Percentiles rank a stretch among this genome's conserved stretches.
These are phyloP conservation scores for Mycosarcoma maydis DNA, from an alignment of 1,284 basidiomycete genomes.

Conservation along the genomic window DNA sequence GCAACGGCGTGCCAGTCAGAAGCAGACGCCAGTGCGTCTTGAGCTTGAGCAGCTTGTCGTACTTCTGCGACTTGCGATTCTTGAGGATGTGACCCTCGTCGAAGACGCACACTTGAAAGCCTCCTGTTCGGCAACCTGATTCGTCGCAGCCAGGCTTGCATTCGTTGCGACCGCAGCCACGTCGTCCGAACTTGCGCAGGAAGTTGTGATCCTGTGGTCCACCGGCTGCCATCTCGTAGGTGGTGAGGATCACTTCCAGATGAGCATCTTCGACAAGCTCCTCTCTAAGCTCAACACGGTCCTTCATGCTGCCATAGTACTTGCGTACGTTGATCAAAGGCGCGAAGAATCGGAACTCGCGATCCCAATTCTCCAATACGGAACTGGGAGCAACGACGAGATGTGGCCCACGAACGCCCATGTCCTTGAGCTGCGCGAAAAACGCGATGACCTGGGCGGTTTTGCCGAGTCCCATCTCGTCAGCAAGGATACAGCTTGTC, in stretches of 20 bases:
- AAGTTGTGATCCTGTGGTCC: constrained; percentile 84
- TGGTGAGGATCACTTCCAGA: constrained; percentile 94
- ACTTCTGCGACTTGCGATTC: constrained; percentile 94
- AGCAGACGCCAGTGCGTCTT: constrained; percentile 88
- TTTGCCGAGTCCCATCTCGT: constrained; percentile 84
- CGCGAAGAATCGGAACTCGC: constrained; percentile 92
- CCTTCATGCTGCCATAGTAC: constrained; percentile 92
- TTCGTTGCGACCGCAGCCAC: constrained; percentile 39
- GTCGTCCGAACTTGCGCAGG: constrained; percentile 72
- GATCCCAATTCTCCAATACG: constrained; percentile 96
- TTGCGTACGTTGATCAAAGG: constrained; percentile 84
- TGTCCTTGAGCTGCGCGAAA: constrained; percentile 85
- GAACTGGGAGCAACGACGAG: constrained; percentile 90
- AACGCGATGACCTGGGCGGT: constrained; percentile 98
- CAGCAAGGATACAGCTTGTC: constrained; percentile 93
- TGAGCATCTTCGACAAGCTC: constrained; percentile 73
- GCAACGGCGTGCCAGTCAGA: constrained; percentile 93
- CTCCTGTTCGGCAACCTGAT: constrained; percentile 68
- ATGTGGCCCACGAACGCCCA: constrained; percentile 81
- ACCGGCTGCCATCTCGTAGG: constrained; percentile 92
- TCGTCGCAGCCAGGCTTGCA: constrained; percentile 38
- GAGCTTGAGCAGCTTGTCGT: constrained; percentile 86
- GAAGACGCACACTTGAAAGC: constrained; percentile 86
- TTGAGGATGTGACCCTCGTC: constrained; percentile 97
- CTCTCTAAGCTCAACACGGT: constrained; percentile 80